Base-by-base conservation (phyloP, 2,329 filamentous ascomycete species). In the Lecanicillium sp. region DNA sequence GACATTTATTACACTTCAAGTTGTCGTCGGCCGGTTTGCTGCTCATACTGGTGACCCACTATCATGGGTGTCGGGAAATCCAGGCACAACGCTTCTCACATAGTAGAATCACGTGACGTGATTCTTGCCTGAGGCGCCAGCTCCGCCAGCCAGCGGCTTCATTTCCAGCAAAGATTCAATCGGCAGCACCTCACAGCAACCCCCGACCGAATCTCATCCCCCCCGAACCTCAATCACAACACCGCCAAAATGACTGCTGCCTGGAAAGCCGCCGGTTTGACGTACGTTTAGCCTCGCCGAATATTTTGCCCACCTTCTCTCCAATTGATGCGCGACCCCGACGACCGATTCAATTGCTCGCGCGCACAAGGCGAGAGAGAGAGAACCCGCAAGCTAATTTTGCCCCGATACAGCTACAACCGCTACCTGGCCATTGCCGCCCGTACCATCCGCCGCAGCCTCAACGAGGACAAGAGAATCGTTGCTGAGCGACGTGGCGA, bases 181-280 rank as follows among this genome's bases (percentile, higher is more conserved):
- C 30, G 38, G 43, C 12, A 60, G 57, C 58, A 63, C 59, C 62
- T 60, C 55, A 58, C 67, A 63, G 59, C 58, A 63, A 56, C 59
- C 60, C 58, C 35, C 35, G 44, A 47, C 35, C 35, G 44, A 47
- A 47, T 40, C 27, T 10, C 17, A 47, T 20, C 19, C 36, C 33
- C 35, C 19, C 21, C n/a, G n/a, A n/a, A n/a, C n/a, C 36, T 33
- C 59, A 60, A 56, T 56, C 59, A n/a, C n/a, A 67, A 69, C 56
- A 64, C 66, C 69, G 68, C 68, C 81, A 88, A 81, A 76, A 98
- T 97, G 93, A 79, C 86, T 75, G 91, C 90, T 78, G 88, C 90
- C 69, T 98, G 91, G 93, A 97, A 96, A 87, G 83, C 90, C 67
- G 88, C 93, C 70, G 93, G 93, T 74, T 79, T 97, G 69, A 94